Conservation (phyloP, 148 eudicot species). For the Persicaria tinctoria region DNA sequence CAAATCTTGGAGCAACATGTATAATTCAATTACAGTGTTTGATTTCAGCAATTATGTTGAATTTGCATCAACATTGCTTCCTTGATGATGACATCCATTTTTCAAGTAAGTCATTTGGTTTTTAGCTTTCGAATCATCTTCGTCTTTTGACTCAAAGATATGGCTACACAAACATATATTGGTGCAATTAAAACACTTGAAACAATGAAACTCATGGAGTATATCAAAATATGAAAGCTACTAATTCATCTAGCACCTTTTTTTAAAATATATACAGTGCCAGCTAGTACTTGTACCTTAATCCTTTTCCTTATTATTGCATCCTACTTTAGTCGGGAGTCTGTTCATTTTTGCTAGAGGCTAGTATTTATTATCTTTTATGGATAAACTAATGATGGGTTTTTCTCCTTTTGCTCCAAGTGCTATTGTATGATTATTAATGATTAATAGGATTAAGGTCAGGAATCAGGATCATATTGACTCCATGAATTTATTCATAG, state of each 20-base stretch:
- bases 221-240: not conserved
- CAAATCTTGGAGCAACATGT: conserved; percentile 52
- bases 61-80: conserved; percentile 21
- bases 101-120: conserved; percentile 31
- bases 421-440: not conserved
- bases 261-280: not conserved
- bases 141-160: not conserved
- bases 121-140: not conserved
- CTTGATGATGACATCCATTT: conserved; percentile 24
- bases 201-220: too few relatives aligned
- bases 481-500: not conserved
- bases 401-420: not conserved
- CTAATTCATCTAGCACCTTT: not conserved
- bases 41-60: conserved; percentile 15
- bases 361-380: too few relatives aligned
- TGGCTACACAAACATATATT: not conserved
- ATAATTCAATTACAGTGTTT: conserved; percentile 14
- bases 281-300: not conserved
- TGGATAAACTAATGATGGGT: not conserved
- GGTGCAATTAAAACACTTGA: not conserved
- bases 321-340: not conserved
- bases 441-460: not conserved
- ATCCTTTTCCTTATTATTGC: not conserved
- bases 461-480: not conserved
- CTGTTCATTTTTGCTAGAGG: too few relatives aligned